Base-by-base conservation (phyloP, 2,329 filamentous ascomycete species). In the Fusarium temperatum region DNA sequence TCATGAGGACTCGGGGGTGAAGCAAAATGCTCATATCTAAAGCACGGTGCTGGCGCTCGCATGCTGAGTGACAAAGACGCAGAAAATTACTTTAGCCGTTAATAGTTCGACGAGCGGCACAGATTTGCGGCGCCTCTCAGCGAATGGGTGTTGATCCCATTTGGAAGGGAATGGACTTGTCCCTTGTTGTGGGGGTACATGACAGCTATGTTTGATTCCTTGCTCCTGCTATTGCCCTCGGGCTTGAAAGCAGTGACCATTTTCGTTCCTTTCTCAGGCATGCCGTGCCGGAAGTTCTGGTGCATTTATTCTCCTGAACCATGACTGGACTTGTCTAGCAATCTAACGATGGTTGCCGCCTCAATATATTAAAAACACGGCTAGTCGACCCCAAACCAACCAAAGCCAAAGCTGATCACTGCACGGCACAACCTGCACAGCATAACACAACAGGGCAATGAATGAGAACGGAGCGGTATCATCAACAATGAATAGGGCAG, bases 101-200 rank as follows among this genome's bases (percentile, higher is more conserved):
- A 28, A 59, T 56, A 66, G 70, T 57, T 73, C 28, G 39, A 70
- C 22, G 70, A 73, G 66, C 57, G 70, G 66, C 66, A 67, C 66
- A 53, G 56, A 63, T 67, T 70, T 62, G 42, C 48, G 50, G 53
- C 59, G 66, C 67, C 70, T 69, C 69, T 51, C 50, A 61, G 59
- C 70, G 57, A 74, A 77, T 71, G 68, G 73, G 71, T 68, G 73
- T 76, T 76, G 66, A 75, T 77, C 64, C 71, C 70, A 74, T 67
- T 69, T 73, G 63, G 68, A 73, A 69, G 73, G 68, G 66, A 68
- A 64, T 64, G 70, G 66, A 65, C 62, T 63, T 67, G 61, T 54
- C 66, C 53, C 53, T 48, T 67, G 64, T 62, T 67, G 71, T 64
- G 68, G 68, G 64, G 69, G 60, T 50, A 38, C 61, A 71, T 69